Conservation (phyloP, 306 rosid species). For the Quercus gilva region DNA sequence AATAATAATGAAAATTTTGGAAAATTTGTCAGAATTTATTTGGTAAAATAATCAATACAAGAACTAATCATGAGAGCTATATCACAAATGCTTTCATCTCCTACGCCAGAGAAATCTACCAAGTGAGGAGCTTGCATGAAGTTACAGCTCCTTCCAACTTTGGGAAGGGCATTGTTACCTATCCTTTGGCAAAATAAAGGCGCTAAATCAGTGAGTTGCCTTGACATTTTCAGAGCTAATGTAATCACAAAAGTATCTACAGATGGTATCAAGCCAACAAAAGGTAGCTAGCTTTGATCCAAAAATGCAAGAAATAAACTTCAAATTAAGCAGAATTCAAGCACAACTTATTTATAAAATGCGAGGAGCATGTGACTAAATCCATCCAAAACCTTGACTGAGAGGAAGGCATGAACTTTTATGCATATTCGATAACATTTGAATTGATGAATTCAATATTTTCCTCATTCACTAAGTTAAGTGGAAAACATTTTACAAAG, state of each 20-base stretch:
- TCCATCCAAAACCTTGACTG: neutral
- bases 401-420: neutral
- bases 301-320: neutral
- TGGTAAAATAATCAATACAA: neutral
- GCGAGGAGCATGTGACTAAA: neutral
- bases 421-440: neutral
- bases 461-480: neutral
- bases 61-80: slow-evolving; percentile 38
- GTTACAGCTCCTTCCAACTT: slow-evolving; percentile 79
- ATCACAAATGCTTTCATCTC: slow-evolving; percentile 80
- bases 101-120: slow-evolving; percentile 87
- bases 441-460: neutral
- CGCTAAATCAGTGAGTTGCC: slow-evolving; percentile 69
- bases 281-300: neutral
- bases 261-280: neutral
- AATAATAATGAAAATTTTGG: neutral
- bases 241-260: slow-evolving; percentile 3
- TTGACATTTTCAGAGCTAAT: slow-evolving; percentile 39
- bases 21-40: neutral
- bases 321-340: neutral
- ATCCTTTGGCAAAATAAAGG: slow-evolving; percentile 88
- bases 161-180: slow-evolving; percentile 64
- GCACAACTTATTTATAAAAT: neutral
- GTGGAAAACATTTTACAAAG: neutral
- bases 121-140: slow-evolving; percentile 84